Base-by-base conservation (phyloP, 192 early-diverging fungal species). In the Thoreauomyces humboldtii region DNA sequence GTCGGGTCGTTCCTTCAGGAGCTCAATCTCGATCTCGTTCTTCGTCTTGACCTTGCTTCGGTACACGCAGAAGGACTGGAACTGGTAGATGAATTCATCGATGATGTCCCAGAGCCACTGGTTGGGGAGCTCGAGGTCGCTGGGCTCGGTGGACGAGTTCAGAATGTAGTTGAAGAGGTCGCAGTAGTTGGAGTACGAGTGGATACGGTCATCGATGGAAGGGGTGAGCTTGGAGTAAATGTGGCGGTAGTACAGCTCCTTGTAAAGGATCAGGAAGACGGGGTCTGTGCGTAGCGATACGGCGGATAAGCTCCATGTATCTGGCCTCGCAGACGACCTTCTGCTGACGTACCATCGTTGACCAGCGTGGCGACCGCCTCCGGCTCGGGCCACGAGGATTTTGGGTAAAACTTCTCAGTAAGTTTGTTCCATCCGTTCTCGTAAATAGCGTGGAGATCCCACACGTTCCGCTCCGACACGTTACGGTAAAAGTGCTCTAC, bases 21-120 rank as follows among this genome's bases (percentile, higher is more conserved):
- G 77, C 47, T 84, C 80, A 14, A 91, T 75, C 72, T 98, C 95
- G 67, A 87, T 87, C 17, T 89, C 83, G 24, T 78, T 78, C 74
- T 90, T 92, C 77, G 84, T 90, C 73, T 86, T 82, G 48, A 89
- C 74, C 48, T 91, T 88, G 79, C 89, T 92, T 56, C 94, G 88
- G 83, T 93, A 95, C 63, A 91, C 89, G 80, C 92, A 91, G 81
- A 95, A 98, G 57, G 92, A 87, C 82, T 98, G 95, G 87, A 95
- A 98, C 81, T 98, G 95, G 78, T 94, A 98, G 69, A 98, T 96
- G 77, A 98, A 98, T 79, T 98, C 95, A 67, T 98, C 95, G 63
- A 98, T 93, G 72, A 98, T 96, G 78, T 98, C 95, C 94, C 94
- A 98, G 38, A 98, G 78, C 95, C 95, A 98, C 77, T 95, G 94